These are phyloP conservation scores for Penicillium hesseltinei DNA, from an alignment of 2,329 filamentous ascomycete species.

Conservation along the genomic window DNA sequence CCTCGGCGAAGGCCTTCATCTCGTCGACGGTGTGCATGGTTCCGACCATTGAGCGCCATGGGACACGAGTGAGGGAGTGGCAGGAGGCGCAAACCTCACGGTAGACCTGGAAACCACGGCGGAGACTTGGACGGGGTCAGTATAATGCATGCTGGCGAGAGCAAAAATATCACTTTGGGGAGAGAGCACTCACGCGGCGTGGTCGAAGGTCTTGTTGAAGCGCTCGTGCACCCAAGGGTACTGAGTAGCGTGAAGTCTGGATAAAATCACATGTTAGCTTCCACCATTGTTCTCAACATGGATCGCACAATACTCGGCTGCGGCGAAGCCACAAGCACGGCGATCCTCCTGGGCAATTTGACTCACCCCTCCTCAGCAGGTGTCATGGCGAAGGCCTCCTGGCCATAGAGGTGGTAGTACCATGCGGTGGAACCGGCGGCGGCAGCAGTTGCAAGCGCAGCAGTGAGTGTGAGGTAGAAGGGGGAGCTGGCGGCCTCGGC, in stretches of 20 bases:
- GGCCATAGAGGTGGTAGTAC: slow-evolving; percentile 96
- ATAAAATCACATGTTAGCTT: slow-evolving; percentile 28
- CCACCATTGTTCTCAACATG: slow-evolving; percentile 14
- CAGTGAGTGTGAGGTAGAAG: slow-evolving; percentile 81
- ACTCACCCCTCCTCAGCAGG: slow-evolving; percentile 98
- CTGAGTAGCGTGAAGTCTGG: slow-evolving; percentile 81
- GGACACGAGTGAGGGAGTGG: slow-evolving; percentile 92
- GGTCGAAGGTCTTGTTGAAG: slow-evolving; percentile 94
- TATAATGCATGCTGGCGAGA: neutral
- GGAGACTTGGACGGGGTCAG: slow-evolving; percentile 63
- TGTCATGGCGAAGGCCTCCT: slow-evolving; percentile 82
- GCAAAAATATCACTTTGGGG: slow-evolving; percentile 9
- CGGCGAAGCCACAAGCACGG: slow-evolving; percentile 18
- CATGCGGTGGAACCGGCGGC: slow-evolving; percentile 88
- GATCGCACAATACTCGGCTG: slow-evolving; percentile 27
- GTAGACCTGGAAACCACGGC: slow-evolving; percentile 99
- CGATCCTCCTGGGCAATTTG: slow-evolving; percentile 14
- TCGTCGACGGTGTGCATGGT: slow-evolving; percentile 93
- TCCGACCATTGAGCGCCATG: slow-evolving; percentile 89
- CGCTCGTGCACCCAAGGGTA: slow-evolving; percentile 96
- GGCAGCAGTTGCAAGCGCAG: slow-evolving; percentile 79
- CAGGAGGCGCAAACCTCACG: slow-evolving; percentile 96
- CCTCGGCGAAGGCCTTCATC: slow-evolving; percentile 94
- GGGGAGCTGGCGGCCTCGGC: slow-evolving; percentile 70
- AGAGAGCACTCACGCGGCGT: slow-evolving; percentile 73